Evolutionary conservation across 2,329 filamentous ascomycete genomes (phyloP).

Genomic region (Diaporthe nobilis): DNA sequence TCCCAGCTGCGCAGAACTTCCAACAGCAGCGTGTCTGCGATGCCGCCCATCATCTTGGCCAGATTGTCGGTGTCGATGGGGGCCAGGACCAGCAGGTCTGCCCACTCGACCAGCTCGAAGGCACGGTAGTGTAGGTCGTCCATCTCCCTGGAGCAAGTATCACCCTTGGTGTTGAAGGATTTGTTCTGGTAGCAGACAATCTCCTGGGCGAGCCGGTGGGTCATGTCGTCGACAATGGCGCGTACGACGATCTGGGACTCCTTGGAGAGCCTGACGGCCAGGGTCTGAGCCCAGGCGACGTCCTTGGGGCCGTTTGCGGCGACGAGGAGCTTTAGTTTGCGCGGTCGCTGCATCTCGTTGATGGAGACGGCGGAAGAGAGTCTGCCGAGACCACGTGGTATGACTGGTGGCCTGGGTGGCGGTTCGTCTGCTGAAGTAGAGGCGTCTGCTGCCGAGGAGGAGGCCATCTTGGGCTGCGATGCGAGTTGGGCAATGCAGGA

Average conservation of each 20-base stretch:
- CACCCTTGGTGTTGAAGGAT: conserved; percentile 50
- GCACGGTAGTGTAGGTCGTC: conserved; percentile 68
- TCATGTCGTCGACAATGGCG: conserved; percentile 76
- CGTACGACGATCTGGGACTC: conserved; percentile 72
- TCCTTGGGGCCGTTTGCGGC: conserved; percentile 76
- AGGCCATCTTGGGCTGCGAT: conserved; percentile 36
- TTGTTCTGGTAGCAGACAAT: conserved; percentile 72
- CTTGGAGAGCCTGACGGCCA: conserved; percentile 77
- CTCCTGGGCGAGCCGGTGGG: conserved; percentile 73
- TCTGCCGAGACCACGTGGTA: conserved; percentile 31
- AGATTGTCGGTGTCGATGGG: conserved; percentile 88
- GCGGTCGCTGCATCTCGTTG: conserved; percentile 56
- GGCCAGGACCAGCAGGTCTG: conserved; percentile 86
- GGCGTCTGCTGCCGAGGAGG: conserved; percentile 38
- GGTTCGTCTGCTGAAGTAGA: conserved; percentile 39
- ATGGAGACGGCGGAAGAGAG: conserved; percentile 49
- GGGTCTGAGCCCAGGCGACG: conserved; percentile 74
- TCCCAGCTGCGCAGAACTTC: conserved; percentile 90
- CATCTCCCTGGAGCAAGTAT: conserved; percentile 55
- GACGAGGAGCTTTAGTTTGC: conserved; percentile 72
- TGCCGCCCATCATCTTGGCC: conserved; percentile 88
- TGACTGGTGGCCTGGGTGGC: conserved; percentile 8
- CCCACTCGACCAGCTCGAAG: conserved; percentile 85
- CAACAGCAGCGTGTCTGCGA: conserved; percentile 84
- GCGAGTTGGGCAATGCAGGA: conserved; percentile 3